Conservation (phyloP, 345 rosid species). For the Anastatica hierochuntica region DNA sequence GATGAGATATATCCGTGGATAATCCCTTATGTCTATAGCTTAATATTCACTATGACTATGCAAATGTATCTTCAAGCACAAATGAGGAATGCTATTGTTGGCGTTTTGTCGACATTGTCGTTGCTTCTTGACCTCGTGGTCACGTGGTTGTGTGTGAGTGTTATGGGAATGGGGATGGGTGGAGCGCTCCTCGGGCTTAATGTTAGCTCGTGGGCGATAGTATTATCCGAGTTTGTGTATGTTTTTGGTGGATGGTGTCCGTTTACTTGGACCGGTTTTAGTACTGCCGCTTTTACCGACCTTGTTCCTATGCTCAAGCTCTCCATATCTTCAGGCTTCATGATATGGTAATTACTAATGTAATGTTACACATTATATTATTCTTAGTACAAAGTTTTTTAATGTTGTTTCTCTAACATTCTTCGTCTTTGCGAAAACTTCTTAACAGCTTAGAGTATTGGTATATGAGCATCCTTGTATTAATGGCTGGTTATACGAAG, state of each 20-base stretch:
- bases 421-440: too few relatives aligned
- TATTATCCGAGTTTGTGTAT: slow-evolving; percentile 39
- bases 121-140: slow-evolving; percentile 31
- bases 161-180: slow-evolving; percentile 33
- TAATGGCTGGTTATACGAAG: slow-evolving; percentile 44
- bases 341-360: slow-evolving; percentile 38
- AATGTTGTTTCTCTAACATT: too few relatives aligned
- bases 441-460: slow-evolving; percentile 48
- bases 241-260: slow-evolving; percentile 64
- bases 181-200: slow-evolving; percentile 46
- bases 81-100: slow-evolving; percentile 33
- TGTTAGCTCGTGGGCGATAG: slow-evolving; percentile 31
- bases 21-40: slow-evolving; percentile 27
- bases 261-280: slow-evolving; percentile 58
- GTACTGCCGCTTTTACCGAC: slow-evolving; percentile 35
- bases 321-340: slow-evolving; percentile 49
- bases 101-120: slow-evolving; percentile 28
- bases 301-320: slow-evolving; percentile 45
- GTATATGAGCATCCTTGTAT: slow-evolving; percentile 43
- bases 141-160: slow-evolving; percentile 37
- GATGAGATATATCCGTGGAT: slow-evolving; percentile 37
- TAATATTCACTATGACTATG: slow-evolving; percentile 20
- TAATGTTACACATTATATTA: not conserved
- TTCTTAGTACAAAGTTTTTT: too few relatives aligned
- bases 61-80: slow-evolving; percentile 40